Conservation (phyloP, 129 eudicot species). For the Flaveria robusta region DNA sequence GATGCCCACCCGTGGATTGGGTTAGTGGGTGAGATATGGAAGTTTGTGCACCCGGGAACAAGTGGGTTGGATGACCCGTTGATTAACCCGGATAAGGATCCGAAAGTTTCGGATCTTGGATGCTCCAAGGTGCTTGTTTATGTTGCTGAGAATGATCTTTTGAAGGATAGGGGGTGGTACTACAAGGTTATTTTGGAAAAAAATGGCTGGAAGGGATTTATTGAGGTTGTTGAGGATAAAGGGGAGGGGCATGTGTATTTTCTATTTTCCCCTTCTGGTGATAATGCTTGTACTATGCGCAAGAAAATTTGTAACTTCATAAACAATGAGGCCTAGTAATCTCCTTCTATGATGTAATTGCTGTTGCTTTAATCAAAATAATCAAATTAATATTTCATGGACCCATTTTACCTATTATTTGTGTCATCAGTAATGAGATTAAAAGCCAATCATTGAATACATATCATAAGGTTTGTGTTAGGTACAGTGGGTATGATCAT, state of each 20-base stretch:
- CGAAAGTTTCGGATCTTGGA: constrained; percentile 25
- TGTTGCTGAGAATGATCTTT: constrained; percentile 24
- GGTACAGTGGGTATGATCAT: too few species aligned
- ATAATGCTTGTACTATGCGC: constrained; percentile 14
- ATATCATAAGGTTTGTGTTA: too few species aligned
- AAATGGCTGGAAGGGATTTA: constrained; percentile 20
- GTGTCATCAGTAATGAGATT: too few species aligned
- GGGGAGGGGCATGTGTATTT: constrained; percentile 31
- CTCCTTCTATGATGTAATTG: not conserved
- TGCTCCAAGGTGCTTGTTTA: constrained; percentile 27
- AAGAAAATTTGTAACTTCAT: constrained; percentile 23
- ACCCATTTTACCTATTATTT: too few species aligned
- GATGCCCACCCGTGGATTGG: not conserved
- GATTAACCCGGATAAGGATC: constrained; percentile 37
- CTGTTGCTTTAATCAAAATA: too few species aligned
- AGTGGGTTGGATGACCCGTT: constrained; percentile 35
- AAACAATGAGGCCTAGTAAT: not conserved
- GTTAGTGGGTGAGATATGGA: not conserved
- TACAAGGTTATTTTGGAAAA: constrained; percentile 17
- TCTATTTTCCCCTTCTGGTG: not conserved
- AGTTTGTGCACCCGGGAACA: constrained; percentile 22
- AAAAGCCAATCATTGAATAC: too few species aligned
- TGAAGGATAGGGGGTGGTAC: constrained; percentile 29
- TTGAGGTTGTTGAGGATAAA: constrained; percentile 18
- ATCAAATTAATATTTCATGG: too few species aligned